phyloP scores from a whole-genome alignment of 2,329 filamentous ascomycete genomes.

The Cercospora nicotianae region DNA sequence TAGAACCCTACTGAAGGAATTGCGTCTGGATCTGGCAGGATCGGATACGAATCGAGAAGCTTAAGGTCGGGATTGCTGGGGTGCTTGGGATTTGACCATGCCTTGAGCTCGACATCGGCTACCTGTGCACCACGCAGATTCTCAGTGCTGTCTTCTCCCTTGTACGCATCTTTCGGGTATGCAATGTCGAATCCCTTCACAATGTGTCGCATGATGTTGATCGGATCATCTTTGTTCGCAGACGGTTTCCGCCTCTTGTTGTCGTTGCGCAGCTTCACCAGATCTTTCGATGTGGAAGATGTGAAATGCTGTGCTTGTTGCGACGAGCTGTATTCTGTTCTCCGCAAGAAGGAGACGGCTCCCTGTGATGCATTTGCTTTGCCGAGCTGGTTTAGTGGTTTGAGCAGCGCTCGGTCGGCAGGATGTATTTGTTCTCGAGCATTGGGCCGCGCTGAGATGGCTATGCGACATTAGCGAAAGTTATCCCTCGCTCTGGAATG shows the following conservation, averaged over 20 bases:
- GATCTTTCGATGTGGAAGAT: slow-evolving; percentile 55
- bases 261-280: slow-evolving; percentile 48
- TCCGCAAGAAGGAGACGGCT: slow-evolving; percentile 87
- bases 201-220: slow-evolving; percentile 61
- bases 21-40: slow-evolving; percentile 62
- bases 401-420: slow-evolving; percentile 78
- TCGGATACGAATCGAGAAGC: slow-evolving; percentile 60
- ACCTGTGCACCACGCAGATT: slow-evolving; percentile 56
- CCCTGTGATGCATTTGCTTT: slow-evolving; percentile 76
- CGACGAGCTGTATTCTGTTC: slow-evolving; percentile 89
- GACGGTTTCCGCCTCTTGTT: slow-evolving; percentile 41
- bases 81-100: slow-evolving; percentile 62
- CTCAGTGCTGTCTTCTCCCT: slow-evolving; percentile 62
- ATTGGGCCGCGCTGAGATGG: slow-evolving; percentile 66
- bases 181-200: slow-evolving; percentile 66
- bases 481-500: background rate
- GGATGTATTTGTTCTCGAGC: slow-evolving; percentile 69
- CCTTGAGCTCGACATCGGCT: slow-evolving; percentile 56
- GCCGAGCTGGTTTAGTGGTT: slow-evolving; percentile 78
- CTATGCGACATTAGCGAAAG: slow-evolving; percentile 24
- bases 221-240: slow-evolving; percentile 56
- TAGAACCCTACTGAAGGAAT: slow-evolving; percentile 60
- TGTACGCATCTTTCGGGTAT: slow-evolving; percentile 64
- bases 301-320: slow-evolving; percentile 50
- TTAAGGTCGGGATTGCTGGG: slow-evolving; percentile 59